Evolutionary conservation across 2,329 filamentous ascomycete genomes (phyloP), one percentile per base, ranked within the genome.

Genomic region (Epichloe sp.): DNA sequence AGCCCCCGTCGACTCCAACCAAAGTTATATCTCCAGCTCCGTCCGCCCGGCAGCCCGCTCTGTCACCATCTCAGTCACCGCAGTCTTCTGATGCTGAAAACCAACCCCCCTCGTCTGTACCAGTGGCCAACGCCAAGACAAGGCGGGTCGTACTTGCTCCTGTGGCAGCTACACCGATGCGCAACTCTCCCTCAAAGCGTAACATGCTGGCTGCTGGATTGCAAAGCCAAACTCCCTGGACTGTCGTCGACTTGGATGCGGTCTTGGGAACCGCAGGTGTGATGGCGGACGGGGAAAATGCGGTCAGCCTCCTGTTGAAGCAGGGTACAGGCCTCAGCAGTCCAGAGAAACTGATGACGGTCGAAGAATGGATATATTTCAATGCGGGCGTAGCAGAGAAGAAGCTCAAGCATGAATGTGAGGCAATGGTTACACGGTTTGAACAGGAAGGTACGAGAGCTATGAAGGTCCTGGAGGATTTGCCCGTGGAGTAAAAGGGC

Each of bases 331-430:
- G 78, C 14, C 68, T 98, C 49, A 84, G 79, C 2, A 85, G 77
- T 49, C 79, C 82, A 0, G 93, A 97, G 71, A 89, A 85, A 71
- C 74, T 77, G 38, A 95, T 98, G 90, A 91, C 83, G 5, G 88
- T 97, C 0, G 88, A 95, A 65, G 83, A 96, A 66, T 98, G 91
- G 88, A 85, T 98, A 40, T 74, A 82, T 52, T 79, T 83, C 67
- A 90, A 93, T 58, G 93, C 93, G 0, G 77, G 78, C 54, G 75
- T 83, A 62, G 88, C 87, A 0, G 90, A 97, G 71, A 80, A 83
- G 66, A 83, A 82, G 64, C 71, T 98, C 51, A 84, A 83, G 62
- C 71, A 76, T 37, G 86, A 94, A 63, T 95, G 89, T 62, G 91
- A 97, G 71, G 72, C 80, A 26, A 79, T 95, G 66, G 88, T 98